These are phyloP conservation scores for Graphiopsis chlorocephala DNA, from an alignment of 2,329 filamentous ascomycete genomes.

Conservation along the genomic window DNA sequence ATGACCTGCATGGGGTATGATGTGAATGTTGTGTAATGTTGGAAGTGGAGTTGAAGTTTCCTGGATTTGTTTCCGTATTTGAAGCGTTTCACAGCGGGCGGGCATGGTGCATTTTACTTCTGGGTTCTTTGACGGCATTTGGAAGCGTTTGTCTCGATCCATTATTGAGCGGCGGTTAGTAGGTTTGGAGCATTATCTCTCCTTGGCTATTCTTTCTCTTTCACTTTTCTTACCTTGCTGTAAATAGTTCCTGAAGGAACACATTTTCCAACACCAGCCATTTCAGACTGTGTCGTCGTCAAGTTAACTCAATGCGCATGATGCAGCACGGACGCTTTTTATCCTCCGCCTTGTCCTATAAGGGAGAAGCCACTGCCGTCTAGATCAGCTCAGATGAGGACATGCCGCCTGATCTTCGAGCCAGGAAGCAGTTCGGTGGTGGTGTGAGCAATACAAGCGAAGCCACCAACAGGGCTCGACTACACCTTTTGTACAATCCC, in stretches of 20 bases:
- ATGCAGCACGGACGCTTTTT: background rate
- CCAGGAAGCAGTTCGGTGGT: background rate
- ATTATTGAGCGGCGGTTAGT: background rate
- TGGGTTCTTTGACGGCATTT: background rate
- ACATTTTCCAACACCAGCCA: background rate
- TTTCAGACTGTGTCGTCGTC: background rate
- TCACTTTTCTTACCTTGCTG: background rate
- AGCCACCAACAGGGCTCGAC: background rate
- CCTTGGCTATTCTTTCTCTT: background rate
- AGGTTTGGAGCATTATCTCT: background rate
- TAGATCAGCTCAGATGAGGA: background rate
- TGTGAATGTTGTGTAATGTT: background rate
- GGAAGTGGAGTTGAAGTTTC: background rate
- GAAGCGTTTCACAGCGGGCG: background rate
- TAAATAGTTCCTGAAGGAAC: background rate
- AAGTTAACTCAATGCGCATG: background rate
- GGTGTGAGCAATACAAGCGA: background rate
- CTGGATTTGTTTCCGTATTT: background rate
- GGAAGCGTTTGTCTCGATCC: background rate
- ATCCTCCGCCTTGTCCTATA: background rate
- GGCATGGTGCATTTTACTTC: background rate
- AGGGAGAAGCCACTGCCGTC: background rate
- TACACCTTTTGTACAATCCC: background rate
- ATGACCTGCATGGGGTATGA: background rate
- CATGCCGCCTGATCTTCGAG: background rate